phyloP scores from a whole-genome alignment of 371 early-diverging fungal genomes.

The Chytridiales sp. region DNA sequence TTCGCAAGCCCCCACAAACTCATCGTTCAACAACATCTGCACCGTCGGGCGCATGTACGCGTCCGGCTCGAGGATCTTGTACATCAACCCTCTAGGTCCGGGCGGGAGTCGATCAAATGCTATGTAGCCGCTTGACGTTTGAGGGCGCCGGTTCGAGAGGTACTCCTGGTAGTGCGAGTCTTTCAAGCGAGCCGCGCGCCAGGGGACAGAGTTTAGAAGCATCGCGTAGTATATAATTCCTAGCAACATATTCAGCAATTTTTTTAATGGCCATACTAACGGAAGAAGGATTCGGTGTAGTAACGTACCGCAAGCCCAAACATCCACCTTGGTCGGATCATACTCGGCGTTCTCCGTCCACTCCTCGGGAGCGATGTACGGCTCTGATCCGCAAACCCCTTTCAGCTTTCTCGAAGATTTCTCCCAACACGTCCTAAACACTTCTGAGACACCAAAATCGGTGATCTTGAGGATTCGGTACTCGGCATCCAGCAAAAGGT shows the following conservation, averaged over 20 bases:
- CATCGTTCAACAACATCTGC: conserved; percentile 13
- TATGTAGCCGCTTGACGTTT: conserved; percentile 25
- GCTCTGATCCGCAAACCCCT: conserved; percentile 52
- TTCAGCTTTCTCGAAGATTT: conserved; percentile 36
- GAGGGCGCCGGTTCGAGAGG: conserved; percentile 20
- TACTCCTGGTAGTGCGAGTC: conserved; percentile 42
- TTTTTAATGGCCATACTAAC: neutral
- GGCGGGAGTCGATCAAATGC: conserved; percentile 38
- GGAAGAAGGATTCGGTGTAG: neutral
- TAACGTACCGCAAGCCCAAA: conserved; percentile 52
- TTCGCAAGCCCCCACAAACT: too few relatives aligned
- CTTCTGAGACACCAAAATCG: conserved; percentile 97
- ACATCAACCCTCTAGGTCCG: conserved; percentile 38
- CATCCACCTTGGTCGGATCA: conserved; percentile 49
- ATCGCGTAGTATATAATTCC: conserved; percentile 50
- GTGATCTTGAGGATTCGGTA: conserved; percentile 89
- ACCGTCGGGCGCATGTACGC: conserved; percentile 30
- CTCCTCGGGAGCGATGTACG: conserved; percentile 61
- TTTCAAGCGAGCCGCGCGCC: conserved; percentile 36
- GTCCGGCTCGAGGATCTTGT: conserved; percentile 82
- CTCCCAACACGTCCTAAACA: conserved; percentile 68
- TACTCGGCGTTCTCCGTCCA: conserved; percentile 44
- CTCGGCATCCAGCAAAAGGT: conserved; percentile 81
- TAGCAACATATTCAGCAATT: neutral
- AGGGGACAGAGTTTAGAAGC: conserved; percentile 44